Percentiles rank a stretch among this genome's conserved stretches.
These are phyloP conservation scores for Ramalina peruviana DNA, from an alignment of 495 filamentous ascomycete genomes.

Conservation along the genomic window DNA sequence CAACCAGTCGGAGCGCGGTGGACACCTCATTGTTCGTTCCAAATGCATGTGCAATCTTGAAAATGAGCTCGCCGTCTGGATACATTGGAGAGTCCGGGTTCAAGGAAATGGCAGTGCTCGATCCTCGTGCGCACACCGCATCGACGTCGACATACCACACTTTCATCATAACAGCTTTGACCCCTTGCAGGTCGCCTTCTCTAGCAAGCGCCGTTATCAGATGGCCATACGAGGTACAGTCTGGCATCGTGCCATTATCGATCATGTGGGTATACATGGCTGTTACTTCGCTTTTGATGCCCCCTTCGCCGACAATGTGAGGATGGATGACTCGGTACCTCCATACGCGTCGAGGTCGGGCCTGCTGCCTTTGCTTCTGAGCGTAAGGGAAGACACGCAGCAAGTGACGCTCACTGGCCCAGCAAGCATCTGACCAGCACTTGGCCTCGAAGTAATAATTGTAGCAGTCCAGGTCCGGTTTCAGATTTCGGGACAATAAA, in stretches of 20 bases:
- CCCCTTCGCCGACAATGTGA: slow-evolving; percentile 21
- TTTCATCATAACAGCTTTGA: slow-evolving; percentile 35
- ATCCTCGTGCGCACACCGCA: slow-evolving; percentile 12
- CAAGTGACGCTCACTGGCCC: slow-evolving; percentile 25
- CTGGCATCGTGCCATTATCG: slow-evolving; percentile 25
- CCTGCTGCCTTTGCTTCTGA: not conserved
- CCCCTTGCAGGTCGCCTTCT: slow-evolving; percentile 34
- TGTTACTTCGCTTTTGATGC: slow-evolving; percentile 25
- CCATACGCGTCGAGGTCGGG: slow-evolving; percentile 8
- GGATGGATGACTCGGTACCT: slow-evolving; percentile 17
- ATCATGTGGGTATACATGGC: slow-evolving; percentile 38
- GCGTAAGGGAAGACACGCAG: slow-evolving; percentile 27
- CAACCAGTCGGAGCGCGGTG: slow-evolving; percentile 37
- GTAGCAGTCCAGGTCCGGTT: slow-evolving; percentile 40
- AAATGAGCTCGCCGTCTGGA: slow-evolving; percentile 39
- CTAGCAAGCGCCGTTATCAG: slow-evolving; percentile 42
- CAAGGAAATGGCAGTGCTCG: slow-evolving; percentile 14
- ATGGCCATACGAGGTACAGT: slow-evolving; percentile 42
- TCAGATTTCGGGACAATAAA: slow-evolving; percentile 25
- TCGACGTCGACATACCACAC: slow-evolving; percentile 47
- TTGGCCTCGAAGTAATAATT: slow-evolving; percentile 40
- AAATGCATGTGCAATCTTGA: slow-evolving; percentile 43
- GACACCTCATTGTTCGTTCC: slow-evolving; percentile 42
- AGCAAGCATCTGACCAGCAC: slow-evolving; percentile 28
- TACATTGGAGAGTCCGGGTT: slow-evolving; percentile 35